phyloP scores from a whole-genome alignment of 2,329 filamentous ascomycete genomes.

The Exophiala lecanii-corni region DNA sequence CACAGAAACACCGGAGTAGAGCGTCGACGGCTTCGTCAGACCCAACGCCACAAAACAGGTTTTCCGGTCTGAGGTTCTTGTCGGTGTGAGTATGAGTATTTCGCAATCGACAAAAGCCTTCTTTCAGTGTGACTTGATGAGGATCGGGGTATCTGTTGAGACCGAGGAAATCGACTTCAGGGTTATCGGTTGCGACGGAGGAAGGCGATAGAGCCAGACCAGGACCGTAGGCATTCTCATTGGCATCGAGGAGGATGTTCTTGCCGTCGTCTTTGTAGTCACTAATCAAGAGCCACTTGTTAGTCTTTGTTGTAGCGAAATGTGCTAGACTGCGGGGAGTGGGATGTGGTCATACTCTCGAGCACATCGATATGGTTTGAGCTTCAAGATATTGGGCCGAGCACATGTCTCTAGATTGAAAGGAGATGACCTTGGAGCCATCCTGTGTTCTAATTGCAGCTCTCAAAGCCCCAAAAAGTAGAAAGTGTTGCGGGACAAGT shows the following conservation, averaged over 20 bases:
- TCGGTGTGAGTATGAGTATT: constrained; percentile 78
- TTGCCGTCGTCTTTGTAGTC: constrained; percentile 99
- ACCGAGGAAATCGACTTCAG: constrained; percentile 69
- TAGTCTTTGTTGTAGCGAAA: too few relatives aligned
- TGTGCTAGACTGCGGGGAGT: too few relatives aligned
- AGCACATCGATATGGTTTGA: constrained; percentile 76
- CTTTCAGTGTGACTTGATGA: constrained; percentile 83
- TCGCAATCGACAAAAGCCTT: constrained; percentile 77
- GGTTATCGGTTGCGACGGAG: constrained; percentile 38
- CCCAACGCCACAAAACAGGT: constrained; percentile 92
- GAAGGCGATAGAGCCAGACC: constrained; percentile 54
- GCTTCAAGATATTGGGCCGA: constrained; percentile 68
- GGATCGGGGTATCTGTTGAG: constrained; percentile 95
- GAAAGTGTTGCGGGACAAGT: neutral
- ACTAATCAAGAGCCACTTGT: constrained; percentile 47
- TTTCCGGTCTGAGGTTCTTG: constrained; percentile 67
- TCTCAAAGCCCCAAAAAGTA: constrained; percentile 3
- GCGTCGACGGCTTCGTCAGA: constrained; percentile 97
- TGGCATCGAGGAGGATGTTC: constrained; percentile 93
- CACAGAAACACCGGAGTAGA: constrained; percentile 87
- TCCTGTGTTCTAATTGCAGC: constrained; percentile 1
- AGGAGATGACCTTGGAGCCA: constrained; percentile 38
- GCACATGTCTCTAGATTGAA: constrained; percentile 73
- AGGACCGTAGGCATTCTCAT: constrained; percentile 94
- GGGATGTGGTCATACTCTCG: constrained; percentile 61